Evolutionary conservation across 1,284 basidiomycete genomes (phyloP), one percentile per base, ranked within the genome.

Genomic region (Ustilago shanxiensis): DNA sequence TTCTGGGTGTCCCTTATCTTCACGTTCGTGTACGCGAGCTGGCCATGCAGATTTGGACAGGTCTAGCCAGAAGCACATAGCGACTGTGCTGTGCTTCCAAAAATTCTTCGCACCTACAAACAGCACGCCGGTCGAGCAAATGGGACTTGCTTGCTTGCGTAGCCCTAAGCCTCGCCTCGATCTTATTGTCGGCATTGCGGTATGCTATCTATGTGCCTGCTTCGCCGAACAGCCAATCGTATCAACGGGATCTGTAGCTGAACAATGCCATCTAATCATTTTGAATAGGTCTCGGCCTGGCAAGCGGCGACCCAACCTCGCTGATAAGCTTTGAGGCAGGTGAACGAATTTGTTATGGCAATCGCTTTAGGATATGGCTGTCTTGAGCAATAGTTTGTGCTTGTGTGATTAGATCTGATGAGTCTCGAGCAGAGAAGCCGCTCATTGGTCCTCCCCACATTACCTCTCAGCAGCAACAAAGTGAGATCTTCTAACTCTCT

Each of bases 1-100:
- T 49, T 18, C 62, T 57, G 62, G 62, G 58, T 66, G 11, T 13
- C 10, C 59, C 66, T 63, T 72, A 29, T 18, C 45, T 33, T 20
- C 6, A 45, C 3, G n/a, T n/a, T n/a, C 14, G 44, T 11, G 26
- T 26, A 49, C 8, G 24, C 47, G 47, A 26, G 14, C 47, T 24
- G 47, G 24, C 47, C 24, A 5, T n/a, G 63, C 56, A 50, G 24
- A 47, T 51, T 50, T 66, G 56, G 64, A 66, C 64, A 66, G 64
- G 51, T 60, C 26, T n/a, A 49, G 24, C 26, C 11, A 49, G 18
- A 22, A 49, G 24, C 13, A 24, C 47, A 3, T 13, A 49, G 24
- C 31, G 31, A 6, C 11, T 33, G 31, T 33, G 31, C 31, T 33
- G 31, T 33, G 31, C 31, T 33, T 6, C 31, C 31, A 33, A 6